Base-by-base conservation (phyloP, 73 alveolate species). In the Paramecium sexaurelia region DNA sequence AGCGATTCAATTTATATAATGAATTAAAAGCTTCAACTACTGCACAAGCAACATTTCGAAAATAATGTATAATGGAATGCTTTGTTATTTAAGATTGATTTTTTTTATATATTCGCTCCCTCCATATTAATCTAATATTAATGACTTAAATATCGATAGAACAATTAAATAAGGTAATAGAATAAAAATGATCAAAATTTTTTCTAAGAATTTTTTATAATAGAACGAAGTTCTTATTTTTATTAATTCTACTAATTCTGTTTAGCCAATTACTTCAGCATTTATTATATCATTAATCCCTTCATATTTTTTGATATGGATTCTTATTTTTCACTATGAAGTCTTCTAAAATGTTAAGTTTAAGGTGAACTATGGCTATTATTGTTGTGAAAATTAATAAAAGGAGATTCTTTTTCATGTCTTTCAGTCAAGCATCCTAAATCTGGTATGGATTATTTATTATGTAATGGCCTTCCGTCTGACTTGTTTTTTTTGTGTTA, bases 301-400 rank as follows among this genome's bases (percentile, higher is more conserved):
- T 32, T 61, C 83, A 61, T 61, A 24, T 61, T 61, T 29, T 61
- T 61, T 22, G 83, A 61, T 29, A 61, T 61, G 6, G 83, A 29
- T 61, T 61, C 83, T 27, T 61, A 61, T 32, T 61, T 61, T 1
- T 61, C 83, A 61, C 83, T 61, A 61, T 61, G 47, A 61, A 61
- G 45, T 61, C 83, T 61, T 61, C 47, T 61, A 26, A 32, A 29
- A 10, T 61, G 26, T 61, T 26, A 27, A 11, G 83, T 26, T 29
- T 61, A 6, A 61, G 83, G 83, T 29, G 83, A 61, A 61, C 43
- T 29, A 29, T 22, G 20, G 39, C 1, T 26, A 8, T 61, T 61
- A 13, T 29, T 26, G 43, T 45, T 61, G n/a, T 61, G 39, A 32
- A 32, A 32, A 27, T 29, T 29, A 1, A 29, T 41, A 13, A 29